Evolutionary conservation across 352 stramenopile genomes (phyloP), one percentile per base, ranked within the genome.

Genomic region (Phytophthora ramorum): DNA sequence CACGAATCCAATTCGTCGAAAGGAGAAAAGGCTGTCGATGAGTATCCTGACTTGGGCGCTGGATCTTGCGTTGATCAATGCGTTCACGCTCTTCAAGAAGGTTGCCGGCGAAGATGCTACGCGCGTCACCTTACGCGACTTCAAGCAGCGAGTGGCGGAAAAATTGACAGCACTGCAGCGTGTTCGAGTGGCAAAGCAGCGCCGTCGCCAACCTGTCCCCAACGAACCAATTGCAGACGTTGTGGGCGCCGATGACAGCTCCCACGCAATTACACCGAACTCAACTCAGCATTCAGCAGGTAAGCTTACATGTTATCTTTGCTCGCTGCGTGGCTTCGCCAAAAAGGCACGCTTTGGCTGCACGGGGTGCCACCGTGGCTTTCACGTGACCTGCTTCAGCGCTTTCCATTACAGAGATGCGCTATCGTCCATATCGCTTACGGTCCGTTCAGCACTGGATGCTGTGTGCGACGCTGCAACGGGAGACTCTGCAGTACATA

Each of bases 21-120:
- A 56, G 7, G 34, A 61, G 13, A 32, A 17, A 1, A 4, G 49
- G 3, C 24, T 56, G 0, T 55, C 30, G 0, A 50, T 66, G 20
- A 60, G 20, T 26, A 47, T 60, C 5, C n/a, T 66, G 4, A 60
- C 58, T 0, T 66, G 49, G 49, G 40, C 32, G 10, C 7, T 66
- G 0, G 32, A 66, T 24, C n/a, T 66, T 1, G 38, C 58, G 0
- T n/a, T 66, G 8, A 59, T 66, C 20, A 54, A 66, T 16, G 32
- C 58, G 14, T 60, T 55, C 16, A 0, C 40, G 4, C 24, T 64
- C 0, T 55, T 60, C n/a, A 45, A 28, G 7, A 66, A 54, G 16
- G 28, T 64, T 3, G 45, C 22, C 9, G 34, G 19, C 3, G 5
- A 7, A n/a, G 34, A n/a, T 16, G 30, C 17, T 30, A 10, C 47